Evolutionary conservation across 139 green algal species (phyloP).

Genomic region (Coelastrella sp.): DNA sequence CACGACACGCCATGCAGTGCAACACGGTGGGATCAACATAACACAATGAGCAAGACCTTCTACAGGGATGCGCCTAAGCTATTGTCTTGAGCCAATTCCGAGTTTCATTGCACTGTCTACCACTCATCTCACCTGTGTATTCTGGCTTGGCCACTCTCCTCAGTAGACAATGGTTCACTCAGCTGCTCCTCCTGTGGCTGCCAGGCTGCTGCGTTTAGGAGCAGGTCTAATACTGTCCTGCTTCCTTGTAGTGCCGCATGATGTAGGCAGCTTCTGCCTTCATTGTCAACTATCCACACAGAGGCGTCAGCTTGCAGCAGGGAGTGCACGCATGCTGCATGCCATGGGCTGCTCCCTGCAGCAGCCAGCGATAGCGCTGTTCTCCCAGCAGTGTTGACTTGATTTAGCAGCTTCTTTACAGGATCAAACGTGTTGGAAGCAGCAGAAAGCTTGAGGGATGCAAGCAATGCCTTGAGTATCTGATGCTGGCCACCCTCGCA

Average conservation of each 20-base stretch:
- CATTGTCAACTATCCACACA: not conserved
- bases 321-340: not conserved
- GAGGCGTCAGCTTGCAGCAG: conserved; percentile 3
- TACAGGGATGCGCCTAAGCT: too few species aligned
- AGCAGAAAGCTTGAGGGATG: conserved; percentile 3
- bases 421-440: conserved; percentile 21
- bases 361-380: conserved; percentile 9
- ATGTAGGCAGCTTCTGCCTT: conserved; percentile 1
- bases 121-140: not conserved
- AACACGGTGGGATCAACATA: too few species aligned
- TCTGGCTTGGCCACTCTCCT: not conserved
- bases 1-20: too few species aligned
- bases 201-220: not conserved
- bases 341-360: not conserved
- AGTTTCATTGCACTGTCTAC: too few species aligned
- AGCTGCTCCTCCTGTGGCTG: not conserved
- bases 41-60: too few species aligned
- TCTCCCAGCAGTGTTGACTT: not conserved
- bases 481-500: not conserved
- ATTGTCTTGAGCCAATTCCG: too few species aligned
- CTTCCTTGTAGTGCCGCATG: conserved; percentile 12
- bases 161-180: not conserved
- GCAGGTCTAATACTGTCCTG: not conserved
- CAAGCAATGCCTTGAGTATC: not conserved
- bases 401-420: not conserved